A percentile compares a stretch with the other conserved stretches of the same genome.
phyloP scores from a whole-genome alignment of 257 asterid species.

The Galeopsis tetrahit region DNA sequence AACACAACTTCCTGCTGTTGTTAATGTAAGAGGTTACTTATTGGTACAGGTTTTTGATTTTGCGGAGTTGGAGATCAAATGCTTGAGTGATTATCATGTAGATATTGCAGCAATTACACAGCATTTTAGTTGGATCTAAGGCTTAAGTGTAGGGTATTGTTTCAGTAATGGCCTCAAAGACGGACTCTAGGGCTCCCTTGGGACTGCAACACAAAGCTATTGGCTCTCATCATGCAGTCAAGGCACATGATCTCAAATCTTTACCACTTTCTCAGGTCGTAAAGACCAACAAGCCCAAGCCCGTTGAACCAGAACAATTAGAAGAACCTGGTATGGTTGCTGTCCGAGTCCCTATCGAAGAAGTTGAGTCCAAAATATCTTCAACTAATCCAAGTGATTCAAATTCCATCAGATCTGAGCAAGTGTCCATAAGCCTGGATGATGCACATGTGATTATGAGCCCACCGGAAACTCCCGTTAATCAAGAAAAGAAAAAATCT shows the following conservation, averaged over 20 bases:
- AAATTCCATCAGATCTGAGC: slow-evolving; percentile 37
- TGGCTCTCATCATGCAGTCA: slow-evolving; percentile 43
- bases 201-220: slow-evolving; percentile 47
- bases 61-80: slow-evolving; percentile 22
- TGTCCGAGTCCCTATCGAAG: slow-evolving; percentile 27
- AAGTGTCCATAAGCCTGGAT: slow-evolving; percentile 38
- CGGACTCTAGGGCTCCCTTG: slow-evolving; percentile 49
- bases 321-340: slow-evolving; percentile 38
- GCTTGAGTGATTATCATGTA: slow-evolving; percentile 14
- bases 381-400: slow-evolving; percentile 29
- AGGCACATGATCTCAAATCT: slow-evolving; percentile 45
- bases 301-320: slow-evolving; percentile 37
- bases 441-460: slow-evolving; percentile 31
- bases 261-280: slow-evolving; percentile 49
- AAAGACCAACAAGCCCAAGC: slow-evolving; percentile 44
- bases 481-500: slow-evolving; percentile 46
- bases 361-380: slow-evolving; percentile 31
- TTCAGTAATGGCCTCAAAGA: slow-evolving; percentile 67
- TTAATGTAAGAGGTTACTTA: slow-evolving; percentile 30
- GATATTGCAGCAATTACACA: slow-evolving; percentile 14
- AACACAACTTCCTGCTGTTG: slow-evolving; percentile 6
- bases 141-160: slow-evolving; percentile 9
- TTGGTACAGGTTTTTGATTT: slow-evolving; percentile 33
- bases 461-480: slow-evolving; percentile 32
- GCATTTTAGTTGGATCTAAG: slow-evolving; percentile 31